These are phyloP conservation scores for Talinum fruticosum DNA, from an alignment of 148 eudicot species.

Conservation along the genomic window DNA sequence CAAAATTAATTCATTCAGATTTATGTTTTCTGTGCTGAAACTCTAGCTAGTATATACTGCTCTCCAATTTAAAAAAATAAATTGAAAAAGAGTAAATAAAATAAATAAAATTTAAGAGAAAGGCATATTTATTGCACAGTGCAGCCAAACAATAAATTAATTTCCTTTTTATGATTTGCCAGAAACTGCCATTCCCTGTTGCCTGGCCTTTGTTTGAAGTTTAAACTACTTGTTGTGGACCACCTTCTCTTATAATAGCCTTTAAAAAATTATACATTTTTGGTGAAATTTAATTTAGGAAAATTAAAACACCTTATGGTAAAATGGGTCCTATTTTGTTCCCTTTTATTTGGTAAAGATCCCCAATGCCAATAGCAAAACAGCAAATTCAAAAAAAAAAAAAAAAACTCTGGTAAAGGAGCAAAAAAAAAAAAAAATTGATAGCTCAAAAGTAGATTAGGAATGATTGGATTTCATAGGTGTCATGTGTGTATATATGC, in stretches of 20 bases:
- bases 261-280: not conserved
- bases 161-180: conserved; percentile 24
- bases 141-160: conserved; percentile 24
- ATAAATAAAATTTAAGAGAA: not conserved
- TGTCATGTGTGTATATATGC: conserved; percentile 28
- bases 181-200: conserved; percentile 26
- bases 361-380: conserved; percentile 15
- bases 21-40: no score
- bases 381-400: not conserved
- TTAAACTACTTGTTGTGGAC: conserved; percentile 23
- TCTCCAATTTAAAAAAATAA: not conserved
- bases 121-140: conserved; percentile 16
- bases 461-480: conserved; percentile 31
- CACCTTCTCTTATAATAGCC: conserved; percentile 2
- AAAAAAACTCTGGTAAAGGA: conserved; percentile 8
- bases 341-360: conserved; percentile 27
- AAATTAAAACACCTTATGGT: conserved; percentile 1
- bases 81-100: not conserved
- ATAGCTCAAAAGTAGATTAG: conserved; percentile 18
- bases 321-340: conserved; percentile 29
- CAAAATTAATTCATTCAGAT: no score
- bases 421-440: conserved; percentile 22
- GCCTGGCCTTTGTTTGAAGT: conserved; percentile 25
- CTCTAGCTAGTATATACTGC: not conserved
- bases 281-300: conserved; percentile 5